Evolutionary conservation across 208 protist genomes (phyloP), one percentile per base, ranked within the genome.

Genomic region (Crithidia sp.): DNA sequence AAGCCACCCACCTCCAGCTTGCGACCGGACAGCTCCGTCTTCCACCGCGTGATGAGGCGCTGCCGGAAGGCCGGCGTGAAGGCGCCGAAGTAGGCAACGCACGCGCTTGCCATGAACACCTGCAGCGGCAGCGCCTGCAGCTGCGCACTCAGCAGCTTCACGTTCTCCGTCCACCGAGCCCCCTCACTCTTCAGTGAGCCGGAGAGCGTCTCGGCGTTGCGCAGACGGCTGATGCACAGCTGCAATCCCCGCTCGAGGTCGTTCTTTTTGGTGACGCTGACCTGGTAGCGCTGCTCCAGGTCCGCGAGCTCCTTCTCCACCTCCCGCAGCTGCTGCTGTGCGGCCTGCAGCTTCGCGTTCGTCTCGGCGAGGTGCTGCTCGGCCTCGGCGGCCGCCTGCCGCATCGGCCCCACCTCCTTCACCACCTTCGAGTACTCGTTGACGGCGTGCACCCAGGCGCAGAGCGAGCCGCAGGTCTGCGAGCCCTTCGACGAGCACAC

Each of bases 371-470:
- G 79, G 69, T 98, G 86, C 36, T 73, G 68, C 62, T 98, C 85
- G 5, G 98, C 95, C 69, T 97, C 91, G 16, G 85, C 94, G n/a
- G 97, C 90, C 4, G 90, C 89, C 58, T 90, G 83, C 50, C 93
- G 87, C 84, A 99, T 98, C 39, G 98, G 98, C 43, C 96, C 97
- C 9, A 98, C 96, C 72, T 96, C 84, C 86, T 98, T 98, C n/a
- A 98, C 93, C 37, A 98, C 96, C 67, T 98, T 92, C 66, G 93
- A 95, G 82, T 98, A 98, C 77, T 95, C 87, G 76, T 98, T 92
- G 65, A 99, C 93, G n/a, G 98, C 98, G 67, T 92, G 86, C 75
- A 97, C 91, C 98, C 98, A 99, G 65, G 91, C 88, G 67, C 97
- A 99, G 13, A 99, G 88, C 55, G 91, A 96, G n/a, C 88, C 94